These are phyloP conservation scores for Paracoccidioides brasiliensis DNA, from an alignment of 2,329 filamentous ascomycete species.

Conservation along the genomic window DNA sequence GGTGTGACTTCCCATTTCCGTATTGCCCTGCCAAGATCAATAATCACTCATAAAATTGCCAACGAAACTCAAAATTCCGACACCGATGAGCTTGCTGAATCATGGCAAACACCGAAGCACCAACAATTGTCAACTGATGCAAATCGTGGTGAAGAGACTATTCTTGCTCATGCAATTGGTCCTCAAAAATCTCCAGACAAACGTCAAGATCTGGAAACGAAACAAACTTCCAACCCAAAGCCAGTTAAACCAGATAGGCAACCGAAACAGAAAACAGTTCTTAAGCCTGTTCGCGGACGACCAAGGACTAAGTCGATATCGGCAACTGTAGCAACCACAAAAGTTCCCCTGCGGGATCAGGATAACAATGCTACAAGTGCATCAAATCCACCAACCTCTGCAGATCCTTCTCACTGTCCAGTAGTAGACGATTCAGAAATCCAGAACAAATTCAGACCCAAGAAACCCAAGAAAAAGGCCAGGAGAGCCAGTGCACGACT, in stretches of 20 bases:
- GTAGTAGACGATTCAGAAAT: neutral
- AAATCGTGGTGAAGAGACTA: neutral
- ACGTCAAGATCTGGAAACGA: neutral
- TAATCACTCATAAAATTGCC: neutral
- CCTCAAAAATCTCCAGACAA: neutral
- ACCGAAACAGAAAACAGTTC: neutral
- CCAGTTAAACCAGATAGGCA: neutral
- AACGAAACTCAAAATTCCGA: neutral
- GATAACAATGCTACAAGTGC: neutral
- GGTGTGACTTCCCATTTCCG: no score
- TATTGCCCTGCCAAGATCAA: neutral
- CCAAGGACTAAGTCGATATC: neutral
- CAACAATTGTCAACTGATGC: neutral
- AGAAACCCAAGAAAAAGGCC: neutral
- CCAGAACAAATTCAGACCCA: neutral
- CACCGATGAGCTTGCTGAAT: neutral
- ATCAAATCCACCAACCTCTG: neutral
- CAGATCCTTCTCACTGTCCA: neutral
- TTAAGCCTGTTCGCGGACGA: neutral
- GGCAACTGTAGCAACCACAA: neutral
- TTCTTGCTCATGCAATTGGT: neutral
- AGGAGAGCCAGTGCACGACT: conserved; percentile 1
- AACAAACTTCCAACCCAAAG: neutral
- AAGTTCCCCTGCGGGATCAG: neutral
- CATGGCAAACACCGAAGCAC: neutral